These are phyloP conservation scores for Usnea hakonensis DNA, from an alignment of 495 filamentous ascomycete species.

Conservation along the genomic window DNA sequence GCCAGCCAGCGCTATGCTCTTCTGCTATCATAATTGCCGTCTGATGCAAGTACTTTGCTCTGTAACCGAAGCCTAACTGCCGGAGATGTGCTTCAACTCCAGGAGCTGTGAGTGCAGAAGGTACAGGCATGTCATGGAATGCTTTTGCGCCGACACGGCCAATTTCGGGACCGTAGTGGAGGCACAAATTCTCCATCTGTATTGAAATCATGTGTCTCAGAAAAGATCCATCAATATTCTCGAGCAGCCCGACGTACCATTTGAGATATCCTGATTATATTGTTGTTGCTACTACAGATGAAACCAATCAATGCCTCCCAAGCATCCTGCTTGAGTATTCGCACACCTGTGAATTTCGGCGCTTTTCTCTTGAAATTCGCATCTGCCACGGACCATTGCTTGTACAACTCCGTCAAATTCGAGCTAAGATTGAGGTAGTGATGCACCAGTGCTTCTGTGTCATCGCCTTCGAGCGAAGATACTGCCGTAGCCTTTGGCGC, in stretches of 20 bases:
- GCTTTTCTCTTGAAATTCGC: slow-evolving; percentile 86
- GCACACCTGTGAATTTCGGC: slow-evolving; percentile 78
- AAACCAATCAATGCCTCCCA: slow-evolving; percentile 94
- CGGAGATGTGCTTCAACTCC: slow-evolving; percentile 72
- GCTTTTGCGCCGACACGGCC: slow-evolving; percentile 58
- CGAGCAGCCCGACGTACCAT: slow-evolving; percentile 53
- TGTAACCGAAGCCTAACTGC: slow-evolving; percentile 85
- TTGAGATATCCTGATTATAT: slow-evolving; percentile 86
- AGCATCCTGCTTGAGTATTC: slow-evolving; percentile 90
- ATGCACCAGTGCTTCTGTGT: slow-evolving; percentile 58
- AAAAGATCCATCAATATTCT: not conserved
- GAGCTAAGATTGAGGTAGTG: slow-evolving; percentile 78
- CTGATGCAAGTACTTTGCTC: slow-evolving; percentile 81
- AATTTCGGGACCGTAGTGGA: slow-evolving; percentile 72
- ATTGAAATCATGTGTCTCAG: slow-evolving; percentile 1
- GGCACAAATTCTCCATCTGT: slow-evolving; percentile 75
- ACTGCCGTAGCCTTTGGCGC: slow-evolving; percentile 21
- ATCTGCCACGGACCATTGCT: slow-evolving; percentile 79
- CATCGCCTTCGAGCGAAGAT: slow-evolving; percentile 39
- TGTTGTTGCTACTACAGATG: slow-evolving; percentile 98
- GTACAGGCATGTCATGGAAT: slow-evolving; percentile 83
- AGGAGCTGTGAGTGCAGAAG: slow-evolving; percentile 57
- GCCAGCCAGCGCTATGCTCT: slow-evolving; percentile 63
- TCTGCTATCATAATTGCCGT: slow-evolving; percentile 69
- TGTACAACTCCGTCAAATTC: slow-evolving; percentile 67